A percentile compares a stretch with the other conserved stretches of the same genome.
These are phyloP conservation scores for Gracilaria vermiculophylla DNA, from an alignment of 23 red algal species.

Conservation along the genomic window DNA sequence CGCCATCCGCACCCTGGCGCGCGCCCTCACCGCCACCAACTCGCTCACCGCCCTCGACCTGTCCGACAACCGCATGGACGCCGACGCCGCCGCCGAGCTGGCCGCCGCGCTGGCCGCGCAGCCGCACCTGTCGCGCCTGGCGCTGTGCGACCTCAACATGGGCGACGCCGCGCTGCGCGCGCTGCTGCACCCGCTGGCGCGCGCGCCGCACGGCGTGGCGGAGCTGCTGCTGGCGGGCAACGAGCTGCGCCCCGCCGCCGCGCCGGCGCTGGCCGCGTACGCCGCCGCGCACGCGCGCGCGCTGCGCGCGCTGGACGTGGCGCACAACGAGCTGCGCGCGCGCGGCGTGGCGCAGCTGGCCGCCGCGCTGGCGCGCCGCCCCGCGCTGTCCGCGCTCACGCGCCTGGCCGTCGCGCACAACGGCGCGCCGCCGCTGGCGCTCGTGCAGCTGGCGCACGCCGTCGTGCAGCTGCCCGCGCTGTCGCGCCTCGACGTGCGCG, in stretches of 20 bases:
- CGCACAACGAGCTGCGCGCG: slow-evolving; percentile 71
- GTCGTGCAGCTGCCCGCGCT: slow-evolving; percentile 26
- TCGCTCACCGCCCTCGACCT: slow-evolving; percentile 63
- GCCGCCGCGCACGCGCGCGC: neutral
- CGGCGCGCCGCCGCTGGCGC: neutral
- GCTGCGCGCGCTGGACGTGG: slow-evolving; percentile 45
- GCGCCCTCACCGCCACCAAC: slow-evolving; percentile 18
- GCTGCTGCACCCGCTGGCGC: slow-evolving; percentile 9
- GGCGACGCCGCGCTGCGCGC: slow-evolving; percentile 33
- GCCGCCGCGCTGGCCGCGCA: slow-evolving; percentile 14
- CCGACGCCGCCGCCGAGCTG: slow-evolving; percentile 34
- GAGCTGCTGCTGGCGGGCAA: slow-evolving; percentile 74
- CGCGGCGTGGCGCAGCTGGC: slow-evolving; percentile 36
- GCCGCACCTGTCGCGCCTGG: slow-evolving; percentile 51
- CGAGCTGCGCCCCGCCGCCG: slow-evolving; percentile 40
- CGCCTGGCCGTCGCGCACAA: slow-evolving; percentile 53
- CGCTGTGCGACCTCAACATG: slow-evolving; percentile 64
- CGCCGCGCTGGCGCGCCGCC: slow-evolving; percentile 24
- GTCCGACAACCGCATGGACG: slow-evolving; percentile 73
- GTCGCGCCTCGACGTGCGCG: slow-evolving; percentile 51
- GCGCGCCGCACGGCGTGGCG: slow-evolving; percentile 9
- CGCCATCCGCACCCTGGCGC: slow-evolving; percentile 2
- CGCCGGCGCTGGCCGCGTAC: slow-evolving; percentile 5
- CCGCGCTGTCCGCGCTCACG: slow-evolving; percentile 6
- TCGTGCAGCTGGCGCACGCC: slow-evolving; percentile 22